Evolutionary conservation across 345 rosid genomes (phyloP), one percentile per base, ranked within the genome.

Genomic region (Corchorus olitorius): DNA sequence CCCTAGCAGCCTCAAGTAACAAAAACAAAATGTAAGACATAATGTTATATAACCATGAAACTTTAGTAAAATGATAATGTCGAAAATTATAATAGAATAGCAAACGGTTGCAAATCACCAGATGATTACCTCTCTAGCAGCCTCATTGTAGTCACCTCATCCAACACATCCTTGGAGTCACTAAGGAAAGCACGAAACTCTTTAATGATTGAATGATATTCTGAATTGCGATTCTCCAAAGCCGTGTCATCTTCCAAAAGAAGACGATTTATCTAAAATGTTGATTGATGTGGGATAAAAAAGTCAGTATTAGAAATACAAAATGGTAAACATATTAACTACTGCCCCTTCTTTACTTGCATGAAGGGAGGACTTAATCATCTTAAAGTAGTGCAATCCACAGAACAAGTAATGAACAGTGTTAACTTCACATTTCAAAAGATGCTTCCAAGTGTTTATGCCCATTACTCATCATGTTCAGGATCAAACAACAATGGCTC

Each of bases 91-190:
- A 50, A 39, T 59, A 60, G 20, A 53, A 76, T 33, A 54, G 35
- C 62, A 70, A 72, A 37, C n/a, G 59, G n/a, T 14, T 37, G 59
- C 3, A 56, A 48, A 75, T 73, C 65, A 62, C 33, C 46, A 49
- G 12, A 63, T 20, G 45, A 35, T 80, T 88, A 96, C 99, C 99
- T 90, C 83, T 96, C 98, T 78, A 94, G 84, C 80, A 96, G 93
- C 87, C 78, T 94, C 99, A 96, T 94, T 56, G 99, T 92, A 54
- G 99, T 96, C 84, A 93, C 90, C 91, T 96, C 98, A 86, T 94
- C 98, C 84, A 96, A 89, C 50, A 94, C 99, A 86, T 93, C 95
- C 84, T 92, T 92, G 89, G 91, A 84, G 83, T 96, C 99, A 74
- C 98, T 83, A 73, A 94, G 91, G 86, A 96, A 96, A 78, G 98